Base-by-base conservation (phyloP, 192 early-diverging fungal species). In the Mortierella hygrophila region DNA sequence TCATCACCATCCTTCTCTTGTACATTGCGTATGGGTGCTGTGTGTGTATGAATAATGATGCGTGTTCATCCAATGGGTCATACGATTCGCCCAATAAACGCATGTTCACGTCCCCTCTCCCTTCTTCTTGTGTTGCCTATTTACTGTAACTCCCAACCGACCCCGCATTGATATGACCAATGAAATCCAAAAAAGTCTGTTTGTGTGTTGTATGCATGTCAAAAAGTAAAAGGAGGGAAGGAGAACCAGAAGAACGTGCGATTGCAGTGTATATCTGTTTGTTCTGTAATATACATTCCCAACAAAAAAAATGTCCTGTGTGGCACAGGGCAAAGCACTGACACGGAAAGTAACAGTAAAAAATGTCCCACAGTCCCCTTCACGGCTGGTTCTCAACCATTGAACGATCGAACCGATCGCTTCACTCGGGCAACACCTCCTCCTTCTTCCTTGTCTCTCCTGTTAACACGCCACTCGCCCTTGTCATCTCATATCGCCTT, bases 111-210 rank as follows among this genome's bases (percentile, higher is more conserved):
- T 23, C 23, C 20, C 21, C 26, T 10, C 8, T 3, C 10, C 29
- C 60, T 65, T 1, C 13, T 32, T 13, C 26, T 10, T 15, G 23
- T 60, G n/a, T 60, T 60, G 55, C 60, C 11, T 65, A 7, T 26
- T 32, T 60, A 5, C 11, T 46, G 44, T 29, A 23, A n/a, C 60
- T 65, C 60, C 29, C 11, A 65, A 32, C 60, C 11, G 60, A 65
- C 60, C 60, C 60, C 60, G 60, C 60, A 65, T 32, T 35, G 60
- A 11, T 13, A 65, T 65, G 60, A 65, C 60, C 60, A 65, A 65
- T 65, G 60, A 65, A 65, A 65, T 15, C 29, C 60, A 26, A 42
- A 0, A 0, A 41, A 23, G 40, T 20, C 5, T 70, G 70, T 71
- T 37, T 70, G 37, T 70, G 9, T 42, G 42, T 21, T 42, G 40